Evolutionary conservation across 2,329 filamentous ascomycete species (phyloP), one percentile per base, ranked within the genome.

Genomic region (Colletotrichum tabaci): DNA sequence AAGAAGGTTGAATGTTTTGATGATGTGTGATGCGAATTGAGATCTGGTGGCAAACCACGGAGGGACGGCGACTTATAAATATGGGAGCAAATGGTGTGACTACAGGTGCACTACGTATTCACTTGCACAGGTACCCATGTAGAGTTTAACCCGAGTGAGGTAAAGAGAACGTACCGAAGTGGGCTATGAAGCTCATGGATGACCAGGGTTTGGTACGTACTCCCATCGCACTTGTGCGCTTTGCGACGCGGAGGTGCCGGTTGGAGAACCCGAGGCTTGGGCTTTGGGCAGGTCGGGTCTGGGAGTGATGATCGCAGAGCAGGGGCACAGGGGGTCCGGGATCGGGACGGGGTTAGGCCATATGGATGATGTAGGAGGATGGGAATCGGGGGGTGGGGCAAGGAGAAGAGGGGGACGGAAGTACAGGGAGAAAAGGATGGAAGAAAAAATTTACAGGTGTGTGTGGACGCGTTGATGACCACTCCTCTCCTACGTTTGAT

Each of bases 1-100:
- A 38, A 46, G 23, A 53, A 66, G 53, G 44, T 53, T 49, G 21
- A 18, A 53, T 55, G 10, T 64, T 62, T 62, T 52, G 46, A 49
- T 61, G 47, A 46, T 66, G 67, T 62, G 23, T 46, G 23, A 26
- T 52, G 50, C 10, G 18, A 52, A 21, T 52, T 38, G 1, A 16
- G 9, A 40, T 10, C 16, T 21, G 55, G 71, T 73, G 71, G 71
- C 71, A 69, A 73, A 70, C 57, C 16, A 23, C 15, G 66, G 66
- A 66, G 61, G 71, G 71, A 50, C 30, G 61, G 46, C 49, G 50
- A 60, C 55, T 71, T 70, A 71, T 73, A 73, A 66, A 58, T 52
- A 56, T 53, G 53, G 67, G 47, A 66, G 55, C 53, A 40, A 60
- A 66, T 55, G 50, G 50, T 42, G 49, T 38, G 35, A 50, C 49